phyloP scores from a whole-genome alignment of 345 rosid genomes.

The Microthlaspi erraticum region DNA sequence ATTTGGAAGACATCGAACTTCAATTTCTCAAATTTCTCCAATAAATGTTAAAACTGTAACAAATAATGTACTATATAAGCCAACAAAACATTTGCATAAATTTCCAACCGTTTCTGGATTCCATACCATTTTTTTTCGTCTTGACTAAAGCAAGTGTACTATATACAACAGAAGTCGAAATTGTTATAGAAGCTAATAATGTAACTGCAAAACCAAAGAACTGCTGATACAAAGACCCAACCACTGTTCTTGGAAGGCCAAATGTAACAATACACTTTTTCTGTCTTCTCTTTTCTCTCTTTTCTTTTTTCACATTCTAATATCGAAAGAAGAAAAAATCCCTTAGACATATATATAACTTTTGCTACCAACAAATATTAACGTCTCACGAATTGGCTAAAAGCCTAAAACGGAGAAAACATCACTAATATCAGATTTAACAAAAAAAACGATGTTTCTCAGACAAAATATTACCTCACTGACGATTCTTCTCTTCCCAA shows the following conservation, averaged over 20 bases:
- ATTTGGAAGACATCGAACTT: neutral
- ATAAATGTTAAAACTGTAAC: neutral
- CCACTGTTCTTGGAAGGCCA: conserved; percentile 39
- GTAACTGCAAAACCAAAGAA: neutral
- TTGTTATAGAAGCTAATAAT: conserved; percentile 5
- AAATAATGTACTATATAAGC: neutral
- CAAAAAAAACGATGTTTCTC: conserved; percentile 28
- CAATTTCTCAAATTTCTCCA: neutral
- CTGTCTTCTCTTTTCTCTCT: conserved; percentile 12
- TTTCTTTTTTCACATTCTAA: conserved; percentile 38
- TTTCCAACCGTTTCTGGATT: conserved; percentile 16
- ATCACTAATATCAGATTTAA: conserved; percentile 29
- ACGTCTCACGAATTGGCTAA: conserved; percentile 43
- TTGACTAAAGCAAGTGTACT: conserved; percentile 9
- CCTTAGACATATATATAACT: conserved; percentile 20
- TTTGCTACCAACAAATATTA: conserved; percentile 47
- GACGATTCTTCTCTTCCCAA: conserved; percentile 15
- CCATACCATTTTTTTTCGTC: neutral
- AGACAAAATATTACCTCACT: conserved; percentile 58
- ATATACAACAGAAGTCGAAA: conserved; percentile 27
- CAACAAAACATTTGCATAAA: neutral
- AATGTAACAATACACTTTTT: conserved; percentile 36
- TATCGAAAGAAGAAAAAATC: conserved; percentile 6
- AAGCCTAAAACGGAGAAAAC: conserved; percentile 36
- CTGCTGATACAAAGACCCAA: conserved; percentile 38